A percentile compares a stretch with the other conserved stretches of the same genome.
Evolutionary conservation across 2,329 filamentous ascomycete species (phyloP).

Genomic region (Colletotrichum plurivorum): DNA sequence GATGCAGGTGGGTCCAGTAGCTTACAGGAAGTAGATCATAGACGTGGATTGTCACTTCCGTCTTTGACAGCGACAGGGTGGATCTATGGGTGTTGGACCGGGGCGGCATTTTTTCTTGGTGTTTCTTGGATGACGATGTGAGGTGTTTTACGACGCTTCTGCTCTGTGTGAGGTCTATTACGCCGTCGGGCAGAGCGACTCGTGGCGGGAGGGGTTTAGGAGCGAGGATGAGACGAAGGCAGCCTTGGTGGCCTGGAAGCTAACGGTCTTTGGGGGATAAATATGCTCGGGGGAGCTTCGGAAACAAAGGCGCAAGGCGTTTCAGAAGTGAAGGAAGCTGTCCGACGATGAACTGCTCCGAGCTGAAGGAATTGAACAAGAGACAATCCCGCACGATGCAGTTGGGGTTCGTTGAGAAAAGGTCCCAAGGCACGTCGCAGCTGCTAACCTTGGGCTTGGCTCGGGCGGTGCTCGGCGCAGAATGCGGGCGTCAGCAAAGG

Average conservation of each 20-base stretch:
- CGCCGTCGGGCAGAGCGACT: conserved; percentile 15
- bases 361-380: conserved; percentile 13
- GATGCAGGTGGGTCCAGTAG: conserved; percentile 33
- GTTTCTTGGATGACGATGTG: background rate
- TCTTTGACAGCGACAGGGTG: conserved; percentile 79
- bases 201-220: conserved; percentile 11
- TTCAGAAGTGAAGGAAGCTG: conserved; percentile 23
- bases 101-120: conserved; percentile 32
- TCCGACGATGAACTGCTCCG: background rate
- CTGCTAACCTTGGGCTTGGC: conserved; percentile 29
- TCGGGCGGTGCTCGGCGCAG: conserved; percentile 34
- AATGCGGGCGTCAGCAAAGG: conserved; percentile 32
- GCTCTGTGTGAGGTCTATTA: conserved; percentile 2
- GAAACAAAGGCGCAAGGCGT: conserved; percentile 10
- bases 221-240: conserved; percentile 10
- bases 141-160: conserved; percentile 9
- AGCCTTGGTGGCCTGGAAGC: background rate
- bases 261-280: background rate
- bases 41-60: conserved; percentile 81
- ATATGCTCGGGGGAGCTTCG: conserved; percentile 6
- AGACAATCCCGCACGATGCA: conserved; percentile 21
- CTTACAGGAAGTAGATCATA: conserved; percentile 82
- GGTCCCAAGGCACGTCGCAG: conserved; percentile 11
- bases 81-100: conserved; percentile 66
- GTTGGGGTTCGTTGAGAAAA: conserved; percentile 9